Base-by-base conservation (phyloP, 495 filamentous ascomycete genomes). In the Xylaria nigripes region DNA sequence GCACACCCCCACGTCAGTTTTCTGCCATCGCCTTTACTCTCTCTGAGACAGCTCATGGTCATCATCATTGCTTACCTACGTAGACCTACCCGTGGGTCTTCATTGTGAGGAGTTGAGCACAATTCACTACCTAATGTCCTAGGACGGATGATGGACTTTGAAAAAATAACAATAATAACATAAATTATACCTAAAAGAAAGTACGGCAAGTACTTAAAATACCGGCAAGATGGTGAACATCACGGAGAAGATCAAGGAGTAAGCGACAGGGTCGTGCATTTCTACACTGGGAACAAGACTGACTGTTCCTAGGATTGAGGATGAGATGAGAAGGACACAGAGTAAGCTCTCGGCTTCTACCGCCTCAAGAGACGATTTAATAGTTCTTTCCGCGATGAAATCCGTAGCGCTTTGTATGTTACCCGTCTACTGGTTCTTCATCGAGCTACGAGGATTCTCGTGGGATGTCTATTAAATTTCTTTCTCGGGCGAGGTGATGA, bases 181-280 rank as follows among this genome's bases (percentile, higher is more conserved):
- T 48, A n/a, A n/a, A n/a, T n/a, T n/a, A n/a, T n/a, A n/a, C n/a
- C n/a, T n/a, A 43, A 38, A 42, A 12, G 23, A 24, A n/a, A n/a
- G n/a, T n/a, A n/a, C n/a, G n/a, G n/a, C n/a, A n/a, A n/a, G n/a
- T 43, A 23, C 8, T 4, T 36, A 36, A 36, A 34, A 44, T 53
- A 70, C 73, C 68, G 76, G 54, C 82, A 90, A 79, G 61, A 98
- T 99, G 94, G 94, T 96, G 73, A 96, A 96, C 76, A 96, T 99
- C 53, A 96, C 93, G 49, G 94, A 99, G 44, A 97, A 95, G 81
- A 99, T 99, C 74, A 99, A 97, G 75, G 90, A 96, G 90, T 93
- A 73, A 63, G 85, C 70, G 6, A 5, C 32, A 8, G 1, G 18
- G 12, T 10, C 16, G 7, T 18, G 32, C 32, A 6, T 30, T 1